Base-by-base conservation (phyloP, 352 stramenopile species). In the Phytophthora cactorum region DNA sequence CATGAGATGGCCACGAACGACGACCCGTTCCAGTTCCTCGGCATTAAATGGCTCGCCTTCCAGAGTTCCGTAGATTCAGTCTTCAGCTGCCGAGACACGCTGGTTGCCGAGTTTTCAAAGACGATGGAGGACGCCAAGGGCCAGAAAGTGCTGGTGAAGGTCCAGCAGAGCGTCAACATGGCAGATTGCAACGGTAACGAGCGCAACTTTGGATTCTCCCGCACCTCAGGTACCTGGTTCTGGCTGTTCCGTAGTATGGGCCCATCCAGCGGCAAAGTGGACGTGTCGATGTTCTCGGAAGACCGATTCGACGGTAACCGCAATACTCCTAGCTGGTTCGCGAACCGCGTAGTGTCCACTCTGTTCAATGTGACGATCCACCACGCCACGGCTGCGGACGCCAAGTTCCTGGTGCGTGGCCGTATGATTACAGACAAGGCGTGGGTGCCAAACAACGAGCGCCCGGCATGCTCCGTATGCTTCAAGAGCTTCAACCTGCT, bases 401-500 rank as follows among this genome's bases (percentile, higher is more conserved):
- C 81, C 51, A 90, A 89, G 59, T 90, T 82, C 68, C 81, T 91
- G 9, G 73, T 88, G 27, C 83, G 79, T 28, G 74, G 67, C 43
- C 68, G 74, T 5, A 66, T 86, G 47, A 84, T 93, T 32, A 86
- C 85, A 15, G 77, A 90, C 56, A 89, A 88, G 41, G 74, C 76
- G 4, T 93, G 82, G 82, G 82, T 91, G 29, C 79, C 81, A 1
- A 91, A 91, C 65, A 80, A 81, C 52, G 81, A 90, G 55, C 79
- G 85, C 0, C 77, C 83, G 14, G 81, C 82, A 3, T 94, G 86
- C 46, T 89, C 74, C 27, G 81, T 92, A 8, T 94, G 86, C 63
- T 88, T 90, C 60, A 91, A 91, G 71, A 88, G 77, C 44, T 94
- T 94, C 54, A 86, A 80, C 49, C 61, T 92, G 52, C 66, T 94